Percentiles rank a stretch among this genome's conserved stretches.
Conservation (phyloP, 1,284 basidiomycete genomes). For the Cronartium ribicola region DNA sequence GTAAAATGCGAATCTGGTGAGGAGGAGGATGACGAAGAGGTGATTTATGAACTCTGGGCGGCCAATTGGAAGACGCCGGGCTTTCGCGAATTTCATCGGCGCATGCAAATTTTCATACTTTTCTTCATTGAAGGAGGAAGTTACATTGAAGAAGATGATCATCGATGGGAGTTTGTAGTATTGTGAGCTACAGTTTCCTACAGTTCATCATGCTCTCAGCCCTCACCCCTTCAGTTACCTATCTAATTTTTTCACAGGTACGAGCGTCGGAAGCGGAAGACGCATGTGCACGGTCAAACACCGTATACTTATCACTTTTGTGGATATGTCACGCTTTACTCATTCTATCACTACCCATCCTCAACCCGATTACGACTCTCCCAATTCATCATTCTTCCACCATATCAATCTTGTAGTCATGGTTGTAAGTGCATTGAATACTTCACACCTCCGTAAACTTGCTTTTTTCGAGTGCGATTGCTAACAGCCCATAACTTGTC, state of each 20-base stretch:
- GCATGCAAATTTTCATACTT: slow-evolving; percentile 89
- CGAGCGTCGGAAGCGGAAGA: slow-evolving; percentile 68
- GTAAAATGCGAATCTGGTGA: slow-evolving; percentile 16
- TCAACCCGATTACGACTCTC: slow-evolving; percentile 76
- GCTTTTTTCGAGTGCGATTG: not conserved
- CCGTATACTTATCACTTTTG: slow-evolving; percentile 73
- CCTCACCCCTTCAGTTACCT: too few relatives aligned
- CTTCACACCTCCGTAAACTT: not conserved
- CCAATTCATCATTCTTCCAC: slow-evolving; percentile 89
- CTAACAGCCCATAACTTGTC: slow-evolving; percentile 33
- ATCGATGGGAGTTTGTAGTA: slow-evolving; percentile 54
- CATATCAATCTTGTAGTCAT: slow-evolving; percentile 83
- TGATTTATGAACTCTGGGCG: slow-evolving; percentile 54
- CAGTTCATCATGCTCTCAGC: too few relatives aligned
- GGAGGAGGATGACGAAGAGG: slow-evolving; percentile 36
- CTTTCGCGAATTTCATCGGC: slow-evolving; percentile 85
- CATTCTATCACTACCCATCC: slow-evolving; percentile 89
- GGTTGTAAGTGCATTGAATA: slow-evolving; percentile 63
- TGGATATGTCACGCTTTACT: slow-evolving; percentile 85
- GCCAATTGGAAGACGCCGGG: slow-evolving; percentile 79
- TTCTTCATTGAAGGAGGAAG: slow-evolving; percentile 93
- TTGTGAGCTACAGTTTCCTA: slow-evolving; percentile 45
- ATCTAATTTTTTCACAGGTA: slow-evolving; percentile 57
- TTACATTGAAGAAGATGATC: slow-evolving; percentile 66
- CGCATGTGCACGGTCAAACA: slow-evolving; percentile 53